These are phyloP conservation scores for Podaxis sp. DNA, from an alignment of 768 basidiomycete species.

Conservation along the genomic window DNA sequence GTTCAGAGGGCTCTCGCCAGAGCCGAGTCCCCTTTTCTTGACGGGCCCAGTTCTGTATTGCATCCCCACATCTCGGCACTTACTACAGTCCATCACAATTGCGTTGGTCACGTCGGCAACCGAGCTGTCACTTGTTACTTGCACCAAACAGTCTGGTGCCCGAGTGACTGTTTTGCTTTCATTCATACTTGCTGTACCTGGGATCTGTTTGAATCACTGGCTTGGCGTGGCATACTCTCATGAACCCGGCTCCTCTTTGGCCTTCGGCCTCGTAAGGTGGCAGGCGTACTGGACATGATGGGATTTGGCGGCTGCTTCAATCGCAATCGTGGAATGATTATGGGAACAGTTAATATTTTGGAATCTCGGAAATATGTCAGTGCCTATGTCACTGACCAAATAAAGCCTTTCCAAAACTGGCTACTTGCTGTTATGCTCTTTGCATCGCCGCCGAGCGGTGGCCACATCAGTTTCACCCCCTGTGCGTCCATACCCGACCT, in stretches of 20 bases:
- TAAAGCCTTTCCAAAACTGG: too few species aligned
- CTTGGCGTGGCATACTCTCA: too few species aligned
- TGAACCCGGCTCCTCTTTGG: too few species aligned
- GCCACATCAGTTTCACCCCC: neutral
- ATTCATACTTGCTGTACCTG: too few species aligned
- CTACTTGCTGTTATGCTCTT: too few species aligned
- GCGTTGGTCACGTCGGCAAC: slow-evolving; percentile 4
- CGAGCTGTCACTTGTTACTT: neutral
- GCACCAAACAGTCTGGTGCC: neutral
- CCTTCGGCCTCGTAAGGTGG: too few species aligned
- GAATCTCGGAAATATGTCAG: neutral
- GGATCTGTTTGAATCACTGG: too few species aligned
- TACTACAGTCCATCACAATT: neutral
- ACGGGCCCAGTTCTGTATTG: neutral
- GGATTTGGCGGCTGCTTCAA: neutral
- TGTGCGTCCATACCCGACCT: neutral
- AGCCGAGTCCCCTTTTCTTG: neutral
- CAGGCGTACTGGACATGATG: too few species aligned
- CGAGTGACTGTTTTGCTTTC: too few species aligned
- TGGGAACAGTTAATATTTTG: neutral
- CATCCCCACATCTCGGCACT: neutral
- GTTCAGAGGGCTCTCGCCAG: neutral
- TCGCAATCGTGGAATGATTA: neutral
- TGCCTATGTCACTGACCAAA: neutral
- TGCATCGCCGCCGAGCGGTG: neutral